Percentiles rank a stretch among this genome's conserved stretches.
Evolutionary conservation across 805 yeast species (phyloP).

Genomic region (Myxozyma lipomycoides): DNA sequence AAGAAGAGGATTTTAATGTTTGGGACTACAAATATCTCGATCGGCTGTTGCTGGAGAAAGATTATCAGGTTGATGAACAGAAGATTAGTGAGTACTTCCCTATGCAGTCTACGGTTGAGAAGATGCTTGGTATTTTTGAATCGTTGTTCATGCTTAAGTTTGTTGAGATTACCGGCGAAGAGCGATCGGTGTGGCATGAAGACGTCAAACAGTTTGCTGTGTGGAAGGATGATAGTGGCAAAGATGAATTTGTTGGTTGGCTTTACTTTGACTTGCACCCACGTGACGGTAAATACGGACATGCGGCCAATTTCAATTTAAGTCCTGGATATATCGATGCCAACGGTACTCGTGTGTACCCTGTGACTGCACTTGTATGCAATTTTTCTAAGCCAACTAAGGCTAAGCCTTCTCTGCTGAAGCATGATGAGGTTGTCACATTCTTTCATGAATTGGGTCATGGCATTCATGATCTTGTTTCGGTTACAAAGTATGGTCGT

Average conservation of each 20-base stretch:
- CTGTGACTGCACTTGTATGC: constrained; percentile 77
- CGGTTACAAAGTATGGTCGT: constrained; percentile 58
- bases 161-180: constrained; percentile 44
- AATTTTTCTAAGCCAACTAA: constrained; percentile 73
- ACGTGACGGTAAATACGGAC: constrained; percentile 81
- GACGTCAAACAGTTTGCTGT: constrained; percentile 74
- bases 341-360: constrained; percentile 50
- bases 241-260: constrained; percentile 70
- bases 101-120: constrained; percentile 57
- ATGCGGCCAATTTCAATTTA: constrained; percentile 78
- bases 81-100: constrained; percentile 78
- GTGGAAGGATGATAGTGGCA: constrained; percentile 54
- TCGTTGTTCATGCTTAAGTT: constrained; percentile 65
- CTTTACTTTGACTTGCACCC: constrained; percentile 79
- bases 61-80: constrained; percentile 67
- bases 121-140: constrained; percentile 71
- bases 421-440: constrained; percentile 74
- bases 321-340: constrained; percentile 53
- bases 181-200: constrained; percentile 63
- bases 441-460: constrained; percentile 90
- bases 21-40: constrained; percentile 76
- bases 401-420: constrained; percentile 67
- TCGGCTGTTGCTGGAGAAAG: constrained; percentile 59
- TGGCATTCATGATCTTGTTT: constrained; percentile 75
- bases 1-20: constrained; percentile 45